Evolutionary conservation across 2,329 filamentous ascomycete genomes (phyloP).

Genomic region (Trichoderma citrinoviride): DNA sequence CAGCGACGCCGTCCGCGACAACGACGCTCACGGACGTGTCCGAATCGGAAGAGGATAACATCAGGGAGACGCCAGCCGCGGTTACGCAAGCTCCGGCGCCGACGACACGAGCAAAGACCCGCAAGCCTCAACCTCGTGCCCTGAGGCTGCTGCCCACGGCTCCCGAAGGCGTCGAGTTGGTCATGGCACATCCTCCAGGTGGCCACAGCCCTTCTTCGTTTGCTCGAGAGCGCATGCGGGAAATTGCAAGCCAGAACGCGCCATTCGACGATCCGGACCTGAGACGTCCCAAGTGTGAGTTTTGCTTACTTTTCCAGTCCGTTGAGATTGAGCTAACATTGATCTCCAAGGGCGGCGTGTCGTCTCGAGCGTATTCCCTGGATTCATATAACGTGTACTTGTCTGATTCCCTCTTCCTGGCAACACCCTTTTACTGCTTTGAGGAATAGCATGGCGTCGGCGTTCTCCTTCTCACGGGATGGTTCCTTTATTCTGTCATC

Average conservation of each 20-base stretch:
- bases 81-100: conserved; percentile 22
- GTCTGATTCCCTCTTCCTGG: background rate
- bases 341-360: conserved; percentile 15
- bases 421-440: background rate
- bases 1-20: conserved; percentile 1
- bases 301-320: background rate
- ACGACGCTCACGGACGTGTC: background rate
- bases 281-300: conserved; percentile 42
- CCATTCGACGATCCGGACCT: conserved; percentile 45
- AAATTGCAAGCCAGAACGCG: conserved; percentile 43
- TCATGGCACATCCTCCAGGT: conserved; percentile 31
- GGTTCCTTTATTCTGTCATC: background rate
- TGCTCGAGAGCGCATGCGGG: conserved; percentile 44
- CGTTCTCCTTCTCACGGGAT: conserved; percentile 11
- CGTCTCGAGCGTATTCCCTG: conserved; percentile 20
- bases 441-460: conserved; percentile 22
- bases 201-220: conserved; percentile 45
- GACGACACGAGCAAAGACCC: conserved; percentile 27
- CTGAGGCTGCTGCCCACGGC: conserved; percentile 40
- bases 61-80: conserved; percentile 22
- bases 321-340: background rate
- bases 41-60: background rate
- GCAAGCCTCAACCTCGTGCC: conserved; percentile 32
- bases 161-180: conserved; percentile 36
- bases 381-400: conserved; percentile 17